Evolutionary conservation across 1,284 basidiomycete genomes (phyloP).

Genomic region (Ustilago vetiveriae): DNA sequence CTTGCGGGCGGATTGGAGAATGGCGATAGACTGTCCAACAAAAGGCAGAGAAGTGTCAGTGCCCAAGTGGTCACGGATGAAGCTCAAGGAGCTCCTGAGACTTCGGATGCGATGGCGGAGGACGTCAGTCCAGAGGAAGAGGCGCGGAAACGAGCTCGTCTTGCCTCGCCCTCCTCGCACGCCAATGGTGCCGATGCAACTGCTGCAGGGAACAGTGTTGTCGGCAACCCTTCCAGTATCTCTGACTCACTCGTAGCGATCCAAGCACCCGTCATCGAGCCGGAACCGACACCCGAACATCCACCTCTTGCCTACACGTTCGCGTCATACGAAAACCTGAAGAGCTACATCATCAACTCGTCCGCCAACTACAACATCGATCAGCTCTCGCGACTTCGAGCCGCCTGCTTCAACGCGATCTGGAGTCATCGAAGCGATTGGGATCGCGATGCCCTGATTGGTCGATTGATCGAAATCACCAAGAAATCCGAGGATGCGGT

Average conservation of each 20-base stretch:
- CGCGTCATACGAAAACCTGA: conserved; percentile 22
- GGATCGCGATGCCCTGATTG: conserved; percentile 78
- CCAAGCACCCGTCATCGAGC: too few species aligned
- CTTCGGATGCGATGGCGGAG: background rate
- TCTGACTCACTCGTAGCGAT: too few species aligned
- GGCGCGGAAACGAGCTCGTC: conserved; percentile 31
- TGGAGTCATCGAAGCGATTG: conserved; percentile 85
- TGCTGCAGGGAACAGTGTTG: background rate
- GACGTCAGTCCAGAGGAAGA: conserved; percentile 15
- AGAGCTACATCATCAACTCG: conserved; percentile 20
- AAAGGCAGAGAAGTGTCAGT: conserved; percentile 48
- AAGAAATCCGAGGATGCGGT: conserved; percentile 25
- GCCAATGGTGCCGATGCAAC: background rate
- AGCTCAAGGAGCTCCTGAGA: background rate
- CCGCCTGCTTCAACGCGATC: conserved; percentile 79
- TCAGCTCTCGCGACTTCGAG: conserved; percentile 90
- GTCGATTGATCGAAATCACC: conserved; percentile 35
- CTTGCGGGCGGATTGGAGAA: conserved; percentile 23
- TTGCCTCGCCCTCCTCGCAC: conserved; percentile 11
- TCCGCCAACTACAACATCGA: conserved; percentile 72
- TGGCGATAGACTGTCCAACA: conserved; percentile 30
- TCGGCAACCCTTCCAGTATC: too few species aligned
- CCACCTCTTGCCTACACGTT: conserved; percentile 36
- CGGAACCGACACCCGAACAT: conserved; percentile 7
- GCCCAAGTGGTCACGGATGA: conserved; percentile 3